Base-by-base conservation (phyloP, 31 red algal genomes). In the Odonthalia washingtoniensis region DNA sequence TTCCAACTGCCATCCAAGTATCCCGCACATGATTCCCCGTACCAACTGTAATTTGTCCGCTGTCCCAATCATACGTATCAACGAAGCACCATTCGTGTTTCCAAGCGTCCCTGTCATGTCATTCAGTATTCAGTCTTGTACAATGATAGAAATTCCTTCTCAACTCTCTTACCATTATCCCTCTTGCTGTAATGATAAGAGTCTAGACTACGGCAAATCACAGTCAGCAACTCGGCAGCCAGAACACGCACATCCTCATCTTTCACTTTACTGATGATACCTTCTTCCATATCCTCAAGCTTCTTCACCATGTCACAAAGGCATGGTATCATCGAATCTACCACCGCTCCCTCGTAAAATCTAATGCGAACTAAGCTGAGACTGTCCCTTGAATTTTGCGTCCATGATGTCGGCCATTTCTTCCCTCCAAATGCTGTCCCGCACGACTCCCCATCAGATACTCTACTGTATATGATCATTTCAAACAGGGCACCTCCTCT, bases 331-430 rank as follows among this genome's bases (percentile, higher is more conserved):
- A 89, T 85, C 46, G 82, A 96, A 70, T 89, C 83, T 35, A 82
- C 60, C 34, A 83, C 65, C 41, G 93, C 69, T 1, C 66, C 75
- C 38, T 96, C 95, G 62, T 91, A 93, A 67, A 93, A 72, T 42
- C 95, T 85, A 35, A 96, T 84, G 14, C 89, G 86, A 30, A 90
- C 87, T 3, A 96, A 40, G 26, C 78, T 89, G 39, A 96, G 32
- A 65, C 46, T 73, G 75, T 96, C 95, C 27, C 90, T 79, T 18
- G 95, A 93, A 32, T 90, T 68, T 42, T 84, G 87, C 35, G 86
- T 72, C 95, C 95, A 96, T 30, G 95, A 96, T 16, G 85, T 89
- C 28, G 95, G 95, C 95, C 95, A 96, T 2, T 86, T 80, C 28
- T 74, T 79, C 28, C 95, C 90, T 2, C 95, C 89, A 30, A 78